Percentiles rank a stretch among this genome's conserved stretches.
Evolutionary conservation across 768 basidiomycete genomes (phyloP).

Genomic region (Leccinellum rugosiceps): DNA sequence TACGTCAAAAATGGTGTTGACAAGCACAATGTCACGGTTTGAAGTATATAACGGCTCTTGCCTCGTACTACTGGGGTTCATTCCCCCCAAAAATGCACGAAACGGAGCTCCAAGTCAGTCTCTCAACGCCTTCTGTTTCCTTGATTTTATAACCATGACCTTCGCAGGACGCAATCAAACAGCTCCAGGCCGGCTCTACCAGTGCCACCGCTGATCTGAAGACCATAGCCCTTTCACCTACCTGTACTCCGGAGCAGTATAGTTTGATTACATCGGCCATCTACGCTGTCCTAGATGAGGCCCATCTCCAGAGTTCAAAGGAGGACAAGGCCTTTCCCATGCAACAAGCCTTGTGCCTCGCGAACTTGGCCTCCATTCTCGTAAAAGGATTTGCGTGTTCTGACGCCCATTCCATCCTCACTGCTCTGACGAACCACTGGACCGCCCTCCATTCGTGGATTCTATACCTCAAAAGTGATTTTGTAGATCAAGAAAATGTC

Average conservation of each 20-base stretch:
- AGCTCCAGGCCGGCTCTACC: slow-evolving; percentile 23
- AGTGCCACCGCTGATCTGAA: slow-evolving; percentile 15
- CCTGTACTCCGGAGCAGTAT: slow-evolving; percentile 19
- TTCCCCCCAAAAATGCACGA: slow-evolving; percentile 14
- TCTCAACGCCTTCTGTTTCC: not conserved
- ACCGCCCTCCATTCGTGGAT: slow-evolving; percentile 20
- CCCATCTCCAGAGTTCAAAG: slow-evolving; percentile 17
- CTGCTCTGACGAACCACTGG: slow-evolving; percentile 18
- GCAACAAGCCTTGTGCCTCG: slow-evolving; percentile 21
- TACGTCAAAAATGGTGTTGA: too few relatives aligned
- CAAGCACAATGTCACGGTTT: too few relatives aligned
- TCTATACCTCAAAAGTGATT: slow-evolving; percentile 23
- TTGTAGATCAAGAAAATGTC: slow-evolving; percentile 18
- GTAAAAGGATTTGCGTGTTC: not conserved
- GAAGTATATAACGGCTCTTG: not conserved
- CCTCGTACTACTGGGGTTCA: not conserved
- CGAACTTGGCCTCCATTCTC: slow-evolving; percentile 15
- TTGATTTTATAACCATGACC: not conserved
- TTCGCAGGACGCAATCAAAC: slow-evolving; percentile 16
- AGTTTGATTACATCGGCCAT: slow-evolving; percentile 18
- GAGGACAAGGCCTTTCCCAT: slow-evolving; percentile 9
- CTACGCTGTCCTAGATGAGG: slow-evolving; percentile 17
- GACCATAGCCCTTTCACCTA: slow-evolving; percentile 17
- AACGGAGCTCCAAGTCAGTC: slow-evolving; percentile 17
- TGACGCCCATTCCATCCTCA: not conserved